Conservation (phyloP, 202 grass and related monocot species). For the Setaria italica region DNA sequence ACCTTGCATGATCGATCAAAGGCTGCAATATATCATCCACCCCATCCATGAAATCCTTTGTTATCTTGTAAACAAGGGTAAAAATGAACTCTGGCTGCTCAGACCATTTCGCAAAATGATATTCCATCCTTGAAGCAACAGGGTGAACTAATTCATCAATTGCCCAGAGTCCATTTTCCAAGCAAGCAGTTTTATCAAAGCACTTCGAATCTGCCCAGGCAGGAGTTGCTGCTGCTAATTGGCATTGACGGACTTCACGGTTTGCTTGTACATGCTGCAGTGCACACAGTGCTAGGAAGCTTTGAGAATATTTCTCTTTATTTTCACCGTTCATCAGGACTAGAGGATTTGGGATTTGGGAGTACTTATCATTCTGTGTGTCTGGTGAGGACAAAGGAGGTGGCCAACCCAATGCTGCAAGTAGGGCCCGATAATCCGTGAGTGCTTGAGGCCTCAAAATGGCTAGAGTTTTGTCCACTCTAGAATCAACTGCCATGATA, state of each 20-base stretch:
- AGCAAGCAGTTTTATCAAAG: constrained; percentile 52
- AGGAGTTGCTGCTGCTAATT: constrained; percentile 30
- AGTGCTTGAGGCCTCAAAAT: constrained; percentile 90
- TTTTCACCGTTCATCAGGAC: constrained; percentile 76
- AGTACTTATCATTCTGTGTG: constrained; percentile 53
- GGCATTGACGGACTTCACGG: constrained; percentile 57
- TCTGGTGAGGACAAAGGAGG: constrained; percentile 70
- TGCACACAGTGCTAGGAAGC: constrained; percentile 80
- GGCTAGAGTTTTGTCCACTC: constrained; percentile 80
- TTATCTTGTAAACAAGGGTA: constrained; percentile 88
- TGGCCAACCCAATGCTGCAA: constrained; percentile 85
- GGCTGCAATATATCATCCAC: constrained; percentile 89
- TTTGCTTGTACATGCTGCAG: constrained; percentile 79
- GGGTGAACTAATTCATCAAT: constrained; percentile 84
- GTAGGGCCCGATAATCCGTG: constrained; percentile 75
- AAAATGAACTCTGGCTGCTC: constrained; percentile 88
- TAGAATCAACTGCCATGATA: constrained; percentile 82
- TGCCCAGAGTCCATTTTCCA: constrained; percentile 75
- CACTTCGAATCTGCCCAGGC: constrained; percentile 40
- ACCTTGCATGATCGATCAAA: constrained; percentile 87
- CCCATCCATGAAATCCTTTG: constrained; percentile 87
- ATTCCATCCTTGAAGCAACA: constrained; percentile 82
- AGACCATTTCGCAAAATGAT: constrained; percentile 93
- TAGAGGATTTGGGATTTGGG: constrained; percentile 76
- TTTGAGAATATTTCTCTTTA: constrained; percentile 74